Percentiles rank a stretch among this genome's conserved stretches.
Evolutionary conservation across 352 stramenopile genomes (phyloP).

Genomic region (Phytophthora meadii): DNA sequence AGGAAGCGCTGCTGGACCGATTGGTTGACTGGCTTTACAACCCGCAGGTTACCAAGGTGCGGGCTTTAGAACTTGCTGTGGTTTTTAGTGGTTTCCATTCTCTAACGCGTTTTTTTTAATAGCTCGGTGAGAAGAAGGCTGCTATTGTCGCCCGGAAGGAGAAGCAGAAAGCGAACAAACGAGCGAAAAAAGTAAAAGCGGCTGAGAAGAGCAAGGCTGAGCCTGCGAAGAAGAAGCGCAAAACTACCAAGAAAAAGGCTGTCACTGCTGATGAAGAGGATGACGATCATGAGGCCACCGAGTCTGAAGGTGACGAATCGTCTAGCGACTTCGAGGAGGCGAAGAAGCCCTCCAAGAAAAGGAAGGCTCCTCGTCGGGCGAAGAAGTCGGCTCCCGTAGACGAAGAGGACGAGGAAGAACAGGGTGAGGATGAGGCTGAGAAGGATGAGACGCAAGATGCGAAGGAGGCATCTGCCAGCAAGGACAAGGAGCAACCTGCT

Average conservation of each 20-base stretch:
- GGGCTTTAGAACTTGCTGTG: not conserved
- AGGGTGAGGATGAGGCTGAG: too few species aligned
- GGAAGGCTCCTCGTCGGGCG: slow-evolving; percentile 31
- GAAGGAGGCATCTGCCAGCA: slow-evolving; percentile 20
- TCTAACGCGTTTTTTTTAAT: slow-evolving; percentile 12
- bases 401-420: slow-evolving; percentile 33
- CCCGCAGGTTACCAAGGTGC: slow-evolving; percentile 63
- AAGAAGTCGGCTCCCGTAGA: slow-evolving; percentile 39
- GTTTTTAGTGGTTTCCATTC: not conserved
- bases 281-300: slow-evolving; percentile 52
- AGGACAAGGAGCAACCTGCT: slow-evolving; percentile 31
- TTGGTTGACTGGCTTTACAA: slow-evolving; percentile 81
- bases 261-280: slow-evolving; percentile 44
- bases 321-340: slow-evolving; percentile 74
- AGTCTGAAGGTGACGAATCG: slow-evolving; percentile 68
- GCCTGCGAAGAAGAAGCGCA: slow-evolving; percentile 54
- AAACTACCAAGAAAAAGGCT: slow-evolving; percentile 44
- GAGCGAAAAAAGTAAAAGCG: slow-evolving; percentile 45
- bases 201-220: slow-evolving; percentile 20
- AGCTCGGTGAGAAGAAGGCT: slow-evolving; percentile 46
- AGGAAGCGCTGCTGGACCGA: slow-evolving; percentile 70
- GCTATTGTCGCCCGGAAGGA: slow-evolving; percentile 36
- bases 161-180: slow-evolving; percentile 54
- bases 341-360: slow-evolving; percentile 49
- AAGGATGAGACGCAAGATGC: slow-evolving; percentile 22